phyloP scores from a whole-genome alignment of 2,329 filamentous ascomycete species.

The Ceratocystis ficicola region DNA sequence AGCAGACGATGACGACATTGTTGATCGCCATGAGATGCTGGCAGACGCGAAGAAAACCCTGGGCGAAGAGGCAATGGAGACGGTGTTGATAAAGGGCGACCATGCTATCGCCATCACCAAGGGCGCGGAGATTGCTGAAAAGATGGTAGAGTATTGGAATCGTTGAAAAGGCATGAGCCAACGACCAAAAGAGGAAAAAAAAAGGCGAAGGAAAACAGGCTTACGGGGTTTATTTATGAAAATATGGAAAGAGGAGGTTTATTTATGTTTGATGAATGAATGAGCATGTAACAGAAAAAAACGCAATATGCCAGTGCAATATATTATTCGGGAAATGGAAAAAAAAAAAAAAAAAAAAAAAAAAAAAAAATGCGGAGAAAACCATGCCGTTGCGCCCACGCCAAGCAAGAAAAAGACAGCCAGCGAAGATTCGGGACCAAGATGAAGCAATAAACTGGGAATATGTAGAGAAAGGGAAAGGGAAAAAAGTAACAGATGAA shows the following conservation, averaged over 20 bases:
- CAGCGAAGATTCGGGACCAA: background rate
- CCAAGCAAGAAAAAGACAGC: background rate
- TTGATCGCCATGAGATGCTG: slow-evolving; percentile 51
- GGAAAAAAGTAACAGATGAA: background rate
- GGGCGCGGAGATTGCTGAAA: slow-evolving; percentile 43
- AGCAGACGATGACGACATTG: slow-evolving; percentile 53
- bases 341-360: background rate
- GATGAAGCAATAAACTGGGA: background rate
- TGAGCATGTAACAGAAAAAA: slow-evolving; percentile 16
- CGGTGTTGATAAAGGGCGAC: slow-evolving; percentile 47
- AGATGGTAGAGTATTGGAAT: slow-evolving; percentile 22
- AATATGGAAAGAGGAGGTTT: background rate
- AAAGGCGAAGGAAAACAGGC: slow-evolving; percentile 1
- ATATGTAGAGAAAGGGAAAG: background rate
- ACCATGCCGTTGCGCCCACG: background rate
- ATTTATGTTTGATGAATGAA: slow-evolving; percentile 17
- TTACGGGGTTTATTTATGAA: too few relatives aligned
- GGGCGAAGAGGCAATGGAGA: slow-evolving; percentile 44
- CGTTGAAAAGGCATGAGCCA: background rate
- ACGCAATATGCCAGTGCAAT: slow-evolving; percentile 13
- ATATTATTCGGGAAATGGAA: background rate
- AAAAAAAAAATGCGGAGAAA: background rate
- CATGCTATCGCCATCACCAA: slow-evolving; percentile 58
- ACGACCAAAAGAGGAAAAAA: background rate
- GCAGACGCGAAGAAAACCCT: slow-evolving; percentile 48